phyloP scores from a whole-genome alignment of 75 land plant species.

The Sequoiadendron giganteum region DNA sequence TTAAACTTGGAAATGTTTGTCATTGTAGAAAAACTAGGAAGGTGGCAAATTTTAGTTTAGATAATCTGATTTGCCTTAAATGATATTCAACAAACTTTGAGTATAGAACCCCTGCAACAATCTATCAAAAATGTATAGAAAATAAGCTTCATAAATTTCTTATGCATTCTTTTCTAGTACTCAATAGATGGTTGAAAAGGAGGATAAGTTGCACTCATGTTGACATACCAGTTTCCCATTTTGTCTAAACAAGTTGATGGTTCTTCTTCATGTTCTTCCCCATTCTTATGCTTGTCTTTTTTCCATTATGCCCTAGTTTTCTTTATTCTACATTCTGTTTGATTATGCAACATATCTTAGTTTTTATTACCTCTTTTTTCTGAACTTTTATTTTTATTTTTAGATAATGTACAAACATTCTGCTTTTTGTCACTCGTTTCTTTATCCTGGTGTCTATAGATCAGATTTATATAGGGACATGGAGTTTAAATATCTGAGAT shows the following conservation, averaged over 20 bases:
- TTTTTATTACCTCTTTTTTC: background rate
- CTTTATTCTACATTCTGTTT: background rate
- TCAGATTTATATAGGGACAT: background rate
- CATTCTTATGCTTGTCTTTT: background rate
- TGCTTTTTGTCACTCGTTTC: background rate
- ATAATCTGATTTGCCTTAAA: background rate
- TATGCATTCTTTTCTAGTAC: background rate
- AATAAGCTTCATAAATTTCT: background rate
- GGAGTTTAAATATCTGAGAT: background rate
- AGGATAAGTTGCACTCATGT: background rate
- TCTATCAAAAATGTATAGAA: background rate
- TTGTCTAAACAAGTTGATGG: background rate
- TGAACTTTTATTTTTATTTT: background rate
- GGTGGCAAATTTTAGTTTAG: background rate
- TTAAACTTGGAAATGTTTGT: background rate
- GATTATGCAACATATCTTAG: slow-evolving; percentile 1
- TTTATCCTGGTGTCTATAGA: background rate
- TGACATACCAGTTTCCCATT: background rate
- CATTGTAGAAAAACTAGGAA: background rate
- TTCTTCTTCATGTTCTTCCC: background rate
- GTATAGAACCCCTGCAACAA: background rate
- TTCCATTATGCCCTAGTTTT: background rate
- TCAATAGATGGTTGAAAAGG: background rate
- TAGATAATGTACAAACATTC: background rate
- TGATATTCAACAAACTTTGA: background rate